phyloP scores from a whole-genome alignment of 768 basidiomycete species.

The Rubroboletus satanas region DNA sequence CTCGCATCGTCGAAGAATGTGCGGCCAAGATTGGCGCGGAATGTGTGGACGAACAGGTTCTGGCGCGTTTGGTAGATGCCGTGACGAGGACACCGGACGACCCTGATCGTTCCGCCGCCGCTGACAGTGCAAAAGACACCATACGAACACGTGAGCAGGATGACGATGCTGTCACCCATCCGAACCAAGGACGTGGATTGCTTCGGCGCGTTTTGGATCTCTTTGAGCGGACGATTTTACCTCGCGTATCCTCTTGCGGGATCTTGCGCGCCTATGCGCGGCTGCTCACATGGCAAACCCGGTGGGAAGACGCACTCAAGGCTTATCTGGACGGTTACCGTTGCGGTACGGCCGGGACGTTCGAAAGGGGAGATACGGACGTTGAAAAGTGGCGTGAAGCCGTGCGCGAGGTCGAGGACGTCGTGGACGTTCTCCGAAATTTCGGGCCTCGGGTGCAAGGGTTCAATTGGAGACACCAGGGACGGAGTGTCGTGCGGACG shows the following conservation, averaged over 20 bases:
- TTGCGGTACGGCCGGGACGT: slow-evolving; percentile 52
- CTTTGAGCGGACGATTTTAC: slow-evolving; percentile 75
- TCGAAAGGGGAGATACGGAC: slow-evolving; percentile 68
- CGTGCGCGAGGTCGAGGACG: slow-evolving; percentile 73
- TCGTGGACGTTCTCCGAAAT: slow-evolving; percentile 78
- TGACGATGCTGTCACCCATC: slow-evolving; percentile 34
- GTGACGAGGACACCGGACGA: slow-evolving; percentile 57
- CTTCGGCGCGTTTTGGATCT: slow-evolving; percentile 64
- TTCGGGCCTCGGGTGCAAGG: slow-evolving; percentile 67
- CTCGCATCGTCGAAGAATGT: slow-evolving; percentile 67
- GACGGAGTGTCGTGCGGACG: slow-evolving; percentile 78
- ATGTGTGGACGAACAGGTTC: slow-evolving; percentile 79
- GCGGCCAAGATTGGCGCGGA: slow-evolving; percentile 43
- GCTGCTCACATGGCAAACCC: slow-evolving; percentile 67
- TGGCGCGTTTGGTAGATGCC: slow-evolving; percentile 85
- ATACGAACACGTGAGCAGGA: neutral
- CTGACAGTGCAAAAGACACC: slow-evolving; percentile 16
- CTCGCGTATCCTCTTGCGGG: slow-evolving; percentile 72
- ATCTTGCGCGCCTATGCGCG: slow-evolving; percentile 83
- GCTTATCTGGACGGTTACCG: slow-evolving; percentile 87
- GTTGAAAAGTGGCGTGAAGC: slow-evolving; percentile 69
- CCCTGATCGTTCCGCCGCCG: slow-evolving; percentile 22
- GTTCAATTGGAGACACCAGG: slow-evolving; percentile 81
- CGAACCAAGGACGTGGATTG: slow-evolving; percentile 68
- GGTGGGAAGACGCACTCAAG: slow-evolving; percentile 75